phyloP scores from a whole-genome alignment of 345 rosid genomes.

The Theobroma cacao region DNA sequence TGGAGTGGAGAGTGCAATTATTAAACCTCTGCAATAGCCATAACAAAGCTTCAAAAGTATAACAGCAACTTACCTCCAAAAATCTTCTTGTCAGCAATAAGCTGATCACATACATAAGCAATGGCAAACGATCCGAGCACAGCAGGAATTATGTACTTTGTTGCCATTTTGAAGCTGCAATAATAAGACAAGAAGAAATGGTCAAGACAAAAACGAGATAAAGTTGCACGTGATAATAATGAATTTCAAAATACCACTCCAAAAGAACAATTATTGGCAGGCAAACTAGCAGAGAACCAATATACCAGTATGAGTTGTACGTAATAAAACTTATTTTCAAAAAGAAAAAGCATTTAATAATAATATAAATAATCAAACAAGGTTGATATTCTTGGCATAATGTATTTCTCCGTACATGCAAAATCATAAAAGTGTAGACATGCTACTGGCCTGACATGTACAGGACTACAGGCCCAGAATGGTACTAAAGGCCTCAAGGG shows the following conservation, averaged over 20 bases:
- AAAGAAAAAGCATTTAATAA: neutral
- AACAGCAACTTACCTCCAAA: slow-evolving; percentile 63
- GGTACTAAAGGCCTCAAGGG: neutral
- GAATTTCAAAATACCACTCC: neutral
- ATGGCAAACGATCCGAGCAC: slow-evolving; percentile 58
- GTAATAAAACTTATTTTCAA: neutral
- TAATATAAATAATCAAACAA: neutral
- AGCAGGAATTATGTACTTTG: slow-evolving; percentile 59
- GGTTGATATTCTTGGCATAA: neutral
- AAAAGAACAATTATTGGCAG: slow-evolving; percentile 1
- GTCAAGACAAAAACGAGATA: neutral
- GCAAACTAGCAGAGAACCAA: neutral
- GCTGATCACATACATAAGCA: slow-evolving; percentile 53
- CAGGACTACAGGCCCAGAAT: neutral
- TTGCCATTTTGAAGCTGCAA: slow-evolving; percentile 43
- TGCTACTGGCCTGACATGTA: neutral
- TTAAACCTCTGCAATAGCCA: neutral
- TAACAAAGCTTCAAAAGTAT: neutral
- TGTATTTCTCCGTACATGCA: neutral
- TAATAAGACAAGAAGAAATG: slow-evolving; percentile 8
- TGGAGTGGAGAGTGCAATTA: neutral
- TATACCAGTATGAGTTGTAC: neutral
- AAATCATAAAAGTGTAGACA: neutral
- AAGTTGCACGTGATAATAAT: neutral
- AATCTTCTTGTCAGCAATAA: slow-evolving; percentile 63